Percentiles rank a stretch among this genome's conserved stretches.
Conservation (phyloP, 345 rosid species). For the Gossypium herbaceum region DNA sequence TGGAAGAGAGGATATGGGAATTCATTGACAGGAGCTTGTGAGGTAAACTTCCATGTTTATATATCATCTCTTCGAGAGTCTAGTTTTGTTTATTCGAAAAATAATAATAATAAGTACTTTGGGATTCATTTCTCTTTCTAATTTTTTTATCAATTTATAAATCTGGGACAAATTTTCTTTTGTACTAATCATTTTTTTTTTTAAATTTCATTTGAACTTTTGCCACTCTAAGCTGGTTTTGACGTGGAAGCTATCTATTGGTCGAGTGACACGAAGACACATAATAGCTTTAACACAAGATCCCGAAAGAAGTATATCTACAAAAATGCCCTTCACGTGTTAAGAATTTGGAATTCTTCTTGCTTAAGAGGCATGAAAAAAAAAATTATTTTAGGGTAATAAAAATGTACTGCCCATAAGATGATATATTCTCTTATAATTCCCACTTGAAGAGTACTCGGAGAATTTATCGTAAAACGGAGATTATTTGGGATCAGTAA, state of each 20-base stretch:
- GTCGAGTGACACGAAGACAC: not conserved
- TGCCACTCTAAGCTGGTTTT: not conserved
- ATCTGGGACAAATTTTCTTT: not conserved
- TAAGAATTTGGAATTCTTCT: not conserved
- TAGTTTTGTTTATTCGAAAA: not conserved
- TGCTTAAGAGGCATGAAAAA: not conserved
- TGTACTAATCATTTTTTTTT: not conserved
- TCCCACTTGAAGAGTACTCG: no score
- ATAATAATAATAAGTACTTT: not conserved
- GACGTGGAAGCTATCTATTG: not conserved
- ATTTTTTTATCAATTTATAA: not conserved
- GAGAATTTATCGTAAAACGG: no score
- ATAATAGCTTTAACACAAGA: not conserved
- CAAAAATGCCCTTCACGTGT: not conserved
- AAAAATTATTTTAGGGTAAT: no score
- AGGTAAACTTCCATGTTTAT: slow-evolving; percentile 11
- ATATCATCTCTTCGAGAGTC: slow-evolving; percentile 31
- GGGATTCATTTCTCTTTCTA: not conserved
- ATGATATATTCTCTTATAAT: no score
- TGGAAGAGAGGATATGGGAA: slow-evolving; percentile 96
- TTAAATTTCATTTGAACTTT: no score
- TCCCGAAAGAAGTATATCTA: not conserved
- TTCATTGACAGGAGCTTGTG: slow-evolving; percentile 71
- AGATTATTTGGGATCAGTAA: accelerated
- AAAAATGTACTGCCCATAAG: not conserved